A percentile compares a stretch with the other conserved stretches of the same genome.
These are phyloP conservation scores for Blastobotrys robertii DNA, from an alignment of 805 yeast species.

Conservation along the genomic window DNA sequence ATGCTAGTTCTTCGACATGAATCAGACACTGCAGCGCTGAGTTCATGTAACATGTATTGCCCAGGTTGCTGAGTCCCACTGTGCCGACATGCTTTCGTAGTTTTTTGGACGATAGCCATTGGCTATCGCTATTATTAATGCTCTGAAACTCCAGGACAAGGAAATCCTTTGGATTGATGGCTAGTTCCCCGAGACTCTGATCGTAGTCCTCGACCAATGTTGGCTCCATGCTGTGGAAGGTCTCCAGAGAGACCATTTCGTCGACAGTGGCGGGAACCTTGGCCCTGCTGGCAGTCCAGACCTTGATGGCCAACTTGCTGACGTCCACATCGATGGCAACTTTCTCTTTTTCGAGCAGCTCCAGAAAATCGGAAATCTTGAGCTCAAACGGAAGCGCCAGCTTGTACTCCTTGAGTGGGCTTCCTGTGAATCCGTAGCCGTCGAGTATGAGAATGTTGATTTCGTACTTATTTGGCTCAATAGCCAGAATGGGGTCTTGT, in stretches of 20 bases:
- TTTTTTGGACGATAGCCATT: background rate
- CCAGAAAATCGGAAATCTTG: no score
- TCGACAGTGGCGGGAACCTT: no score
- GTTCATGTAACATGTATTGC: slow-evolving; percentile 91
- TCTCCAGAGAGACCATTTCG: no score
- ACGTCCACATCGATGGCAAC: no score
- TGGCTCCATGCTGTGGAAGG: no score
- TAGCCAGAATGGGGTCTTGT: background rate
- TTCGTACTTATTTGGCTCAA: background rate
- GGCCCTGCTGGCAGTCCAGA: no score
- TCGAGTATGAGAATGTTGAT: slow-evolving; percentile 1
- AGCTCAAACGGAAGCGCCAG: no score
- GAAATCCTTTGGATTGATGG: background rate
- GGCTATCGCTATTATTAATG: background rate
- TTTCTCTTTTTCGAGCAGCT: no score
- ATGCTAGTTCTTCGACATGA: slow-evolving; percentile 75
- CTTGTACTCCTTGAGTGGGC: no score
- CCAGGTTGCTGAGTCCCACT: slow-evolving; percentile 60
- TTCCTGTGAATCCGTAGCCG: background rate
- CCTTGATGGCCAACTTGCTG: no score
- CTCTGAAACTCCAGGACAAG: slow-evolving; percentile 2
- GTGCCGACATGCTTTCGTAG: slow-evolving; percentile 32
- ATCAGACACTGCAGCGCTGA: slow-evolving; percentile 68
- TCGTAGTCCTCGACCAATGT: background rate
- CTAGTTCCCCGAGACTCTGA: slow-evolving; percentile 2